phyloP scores from a whole-genome alignment of 306 rosid species.

The Begonia loranthoides region DNA sequence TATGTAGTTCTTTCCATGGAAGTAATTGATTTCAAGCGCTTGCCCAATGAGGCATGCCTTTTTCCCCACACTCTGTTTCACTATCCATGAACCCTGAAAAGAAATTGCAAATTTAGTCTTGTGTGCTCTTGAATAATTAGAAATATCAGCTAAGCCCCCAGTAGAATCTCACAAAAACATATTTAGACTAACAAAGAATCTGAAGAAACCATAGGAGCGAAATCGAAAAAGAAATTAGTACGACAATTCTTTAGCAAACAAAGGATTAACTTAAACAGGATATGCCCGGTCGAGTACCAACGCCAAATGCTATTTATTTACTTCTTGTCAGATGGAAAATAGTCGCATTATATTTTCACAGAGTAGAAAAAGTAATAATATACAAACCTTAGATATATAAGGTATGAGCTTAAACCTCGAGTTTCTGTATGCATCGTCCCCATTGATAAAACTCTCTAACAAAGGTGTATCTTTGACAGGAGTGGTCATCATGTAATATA shows the following conservation, averaged over 20 bases:
- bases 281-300: no score
- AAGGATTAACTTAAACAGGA: no score
- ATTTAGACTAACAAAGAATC: no score
- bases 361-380: neutral
- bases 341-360: no score
- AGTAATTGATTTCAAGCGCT: constrained; percentile 44
- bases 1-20: constrained; percentile 66
- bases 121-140: no score
- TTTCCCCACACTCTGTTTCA: constrained; percentile 88
- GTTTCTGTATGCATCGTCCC: constrained; percentile 78
- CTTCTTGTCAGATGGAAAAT: no score
- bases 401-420: constrained; percentile 90
- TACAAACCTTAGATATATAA: constrained; percentile 71
- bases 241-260: no score
- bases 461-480: constrained; percentile 60
- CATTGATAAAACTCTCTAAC: constrained; percentile 54
- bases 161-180: no score
- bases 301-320: no score
- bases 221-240: no score
- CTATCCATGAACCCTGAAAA: constrained; percentile 90
- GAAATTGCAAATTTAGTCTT: constrained; percentile 1
- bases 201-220: no score
- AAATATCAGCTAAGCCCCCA: no score
- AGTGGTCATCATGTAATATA: constrained; percentile 62
- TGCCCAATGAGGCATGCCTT: constrained; percentile 81